Conservation (phyloP, 106 monocot genomes). For the Phalaenopsis aphrodite region DNA sequence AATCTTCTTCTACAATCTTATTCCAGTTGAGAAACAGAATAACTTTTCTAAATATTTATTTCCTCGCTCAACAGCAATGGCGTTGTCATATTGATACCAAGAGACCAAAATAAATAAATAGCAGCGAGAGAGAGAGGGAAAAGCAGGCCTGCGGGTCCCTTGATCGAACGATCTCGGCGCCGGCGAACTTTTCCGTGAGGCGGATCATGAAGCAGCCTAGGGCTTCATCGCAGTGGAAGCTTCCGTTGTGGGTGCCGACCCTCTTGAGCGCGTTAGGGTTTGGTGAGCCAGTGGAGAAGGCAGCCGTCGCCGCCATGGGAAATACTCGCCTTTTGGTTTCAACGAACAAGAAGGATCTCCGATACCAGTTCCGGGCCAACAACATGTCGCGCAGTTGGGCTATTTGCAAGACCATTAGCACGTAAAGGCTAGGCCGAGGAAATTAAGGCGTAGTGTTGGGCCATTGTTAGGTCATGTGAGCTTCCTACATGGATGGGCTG, state of each 20-base stretch:
- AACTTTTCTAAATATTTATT: background rate
- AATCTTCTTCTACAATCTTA: background rate
- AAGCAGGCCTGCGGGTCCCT: slow-evolving; percentile 27
- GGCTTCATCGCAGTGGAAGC: slow-evolving; percentile 96
- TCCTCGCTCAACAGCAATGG: background rate
- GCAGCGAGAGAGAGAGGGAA: background rate
- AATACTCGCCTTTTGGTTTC: background rate
- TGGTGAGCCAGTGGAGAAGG: slow-evolving; percentile 25
- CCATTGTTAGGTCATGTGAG: no score
- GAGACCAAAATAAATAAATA: background rate
- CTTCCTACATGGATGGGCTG: no score
- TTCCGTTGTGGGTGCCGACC: slow-evolving; percentile 88
- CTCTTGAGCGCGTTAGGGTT: slow-evolving; percentile 13
- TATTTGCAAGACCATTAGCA: background rate
- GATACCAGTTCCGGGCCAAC: background rate
- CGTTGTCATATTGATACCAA: background rate
- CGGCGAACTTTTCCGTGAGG: slow-evolving; percentile 66
- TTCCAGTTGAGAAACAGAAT: background rate
- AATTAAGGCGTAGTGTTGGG: no score
- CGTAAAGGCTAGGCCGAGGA: no score
- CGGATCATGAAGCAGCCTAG: slow-evolving; percentile 91
- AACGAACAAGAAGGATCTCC: background rate
- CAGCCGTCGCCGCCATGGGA: slow-evolving; percentile 13
- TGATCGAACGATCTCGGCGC: slow-evolving; percentile 62
- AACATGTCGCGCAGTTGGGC: background rate